Conservation (phyloP, 169 alveolate genomes). For the Plasmodium blacklocki region DNA sequence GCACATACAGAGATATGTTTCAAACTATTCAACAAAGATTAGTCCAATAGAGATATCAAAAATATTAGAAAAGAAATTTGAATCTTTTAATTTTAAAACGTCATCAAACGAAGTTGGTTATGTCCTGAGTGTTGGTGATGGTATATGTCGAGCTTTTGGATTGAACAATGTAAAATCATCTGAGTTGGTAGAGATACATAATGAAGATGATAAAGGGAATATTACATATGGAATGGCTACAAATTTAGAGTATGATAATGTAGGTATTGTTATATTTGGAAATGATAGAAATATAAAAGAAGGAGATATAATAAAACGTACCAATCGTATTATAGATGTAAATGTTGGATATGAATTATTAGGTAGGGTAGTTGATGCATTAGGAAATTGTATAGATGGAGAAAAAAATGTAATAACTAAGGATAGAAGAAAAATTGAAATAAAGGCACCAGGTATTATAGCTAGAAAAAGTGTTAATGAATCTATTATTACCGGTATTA, state of each 20-base stretch:
- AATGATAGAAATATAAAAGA: conserved; percentile 96
- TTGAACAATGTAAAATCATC: conserved; percentile 96
- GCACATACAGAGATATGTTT: conserved; percentile 1
- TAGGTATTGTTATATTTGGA: conserved; percentile 98
- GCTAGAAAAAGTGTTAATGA: conserved; percentile 97
- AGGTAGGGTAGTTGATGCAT: conserved; percentile 98
- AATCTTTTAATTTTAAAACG: conserved; percentile 87
- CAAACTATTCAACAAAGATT: conserved; percentile 81
- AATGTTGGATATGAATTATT: conserved; percentile 97
- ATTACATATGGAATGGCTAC: conserved; percentile 97
- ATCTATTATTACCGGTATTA: conserved; percentile 97
- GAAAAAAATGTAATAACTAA: conserved; percentile 91
- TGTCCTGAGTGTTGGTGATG: conserved; percentile 97
- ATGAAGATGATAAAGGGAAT: conserved; percentile 48
- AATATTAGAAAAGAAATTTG: conserved; percentile 85
- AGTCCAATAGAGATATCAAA: conserved; percentile 91
- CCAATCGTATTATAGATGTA: conserved; percentile 96
- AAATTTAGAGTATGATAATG: conserved; percentile 97
- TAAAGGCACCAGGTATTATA: conserved; percentile 98
- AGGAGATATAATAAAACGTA: conserved; percentile 96
- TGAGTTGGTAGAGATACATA: conserved; percentile 95
- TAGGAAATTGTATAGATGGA: conserved; percentile 98
- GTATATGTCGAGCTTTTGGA: conserved; percentile 97
- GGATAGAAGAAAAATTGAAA: conserved; percentile 94
- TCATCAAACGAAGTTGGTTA: conserved; percentile 93